phyloP scores from a whole-genome alignment of 331 rosid species.

The Spiraea crenata region DNA sequence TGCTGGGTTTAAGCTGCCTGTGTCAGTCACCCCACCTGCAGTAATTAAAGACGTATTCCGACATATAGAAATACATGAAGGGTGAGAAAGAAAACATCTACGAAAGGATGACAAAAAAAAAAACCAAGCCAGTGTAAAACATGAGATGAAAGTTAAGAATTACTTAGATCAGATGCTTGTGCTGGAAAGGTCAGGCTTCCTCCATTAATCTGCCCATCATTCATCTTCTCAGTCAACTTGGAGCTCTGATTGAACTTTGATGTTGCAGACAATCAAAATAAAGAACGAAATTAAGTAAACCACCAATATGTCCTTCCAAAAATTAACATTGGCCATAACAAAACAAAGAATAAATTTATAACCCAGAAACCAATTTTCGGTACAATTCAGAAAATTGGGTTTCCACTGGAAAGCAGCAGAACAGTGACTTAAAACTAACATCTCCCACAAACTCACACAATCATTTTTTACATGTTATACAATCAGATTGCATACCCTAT shows the following conservation, averaged over 20 bases:
- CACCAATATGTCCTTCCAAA: not conserved
- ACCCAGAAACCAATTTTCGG: slow-evolving; percentile 8
- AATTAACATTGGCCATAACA: too few relatives aligned
- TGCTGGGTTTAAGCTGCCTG: slow-evolving; percentile 28
- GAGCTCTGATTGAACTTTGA: slow-evolving; percentile 22
- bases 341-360: not conserved
- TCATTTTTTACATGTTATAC: not conserved
- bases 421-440: not conserved
- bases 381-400: not conserved
- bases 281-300: slow-evolving; percentile 8
- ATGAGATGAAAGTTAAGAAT: slow-evolving; percentile 26
- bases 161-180: slow-evolving; percentile 30
- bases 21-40: slow-evolving; percentile 26
- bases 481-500: too few relatives aligned
- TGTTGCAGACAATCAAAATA: slow-evolving; percentile 39
- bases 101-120: not conserved
- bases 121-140: not conserved
- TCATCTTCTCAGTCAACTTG: slow-evolving; percentile 26
- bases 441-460: not conserved
- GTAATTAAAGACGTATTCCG: slow-evolving; percentile 1
- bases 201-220: slow-evolving; percentile 36
- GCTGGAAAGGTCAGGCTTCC: slow-evolving; percentile 20
- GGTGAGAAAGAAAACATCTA: not conserved
- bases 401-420: too few relatives aligned
- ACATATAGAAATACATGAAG: not conserved